Percentiles rank a stretch among this genome's conserved stretches.
phyloP scores from a whole-genome alignment of 306 rosid genomes.

The Quercus parvula region DNA sequence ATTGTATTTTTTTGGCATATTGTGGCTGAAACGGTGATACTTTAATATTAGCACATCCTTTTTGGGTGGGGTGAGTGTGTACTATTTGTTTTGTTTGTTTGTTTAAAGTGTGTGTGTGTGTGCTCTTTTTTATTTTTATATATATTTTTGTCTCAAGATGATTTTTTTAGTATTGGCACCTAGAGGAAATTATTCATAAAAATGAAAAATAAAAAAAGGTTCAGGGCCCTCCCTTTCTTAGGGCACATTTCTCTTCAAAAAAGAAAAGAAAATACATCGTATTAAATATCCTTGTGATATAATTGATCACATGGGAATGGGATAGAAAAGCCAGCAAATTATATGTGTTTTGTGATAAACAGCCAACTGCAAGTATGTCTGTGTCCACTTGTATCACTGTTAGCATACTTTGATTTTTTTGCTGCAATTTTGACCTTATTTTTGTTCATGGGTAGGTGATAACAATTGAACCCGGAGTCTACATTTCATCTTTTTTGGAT shows the following conservation, averaged over 20 bases:
- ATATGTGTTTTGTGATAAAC: not conserved
- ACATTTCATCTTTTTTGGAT: conserved; percentile 64
- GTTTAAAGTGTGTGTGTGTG: not conserved
- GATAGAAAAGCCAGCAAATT: not conserved
- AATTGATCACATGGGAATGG: not conserved
- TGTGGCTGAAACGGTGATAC: conserved; percentile 18
- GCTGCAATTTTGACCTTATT: not conserved
- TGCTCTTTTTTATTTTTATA: too few relatives aligned
- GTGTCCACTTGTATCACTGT: not conserved
- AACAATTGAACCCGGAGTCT: conserved; percentile 92
- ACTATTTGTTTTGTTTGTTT: not conserved
- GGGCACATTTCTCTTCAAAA: not conserved
- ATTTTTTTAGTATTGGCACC: not conserved
- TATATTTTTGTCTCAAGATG: not conserved
- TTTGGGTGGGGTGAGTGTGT: not conserved
- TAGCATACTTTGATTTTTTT: not conserved
- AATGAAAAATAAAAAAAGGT: not conserved
- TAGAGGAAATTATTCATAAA: not conserved
- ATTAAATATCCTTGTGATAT: not conserved
- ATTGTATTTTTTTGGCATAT: not conserved
- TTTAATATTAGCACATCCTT: not conserved
- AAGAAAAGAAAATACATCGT: not conserved
- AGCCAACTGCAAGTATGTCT: not conserved
- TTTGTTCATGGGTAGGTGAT: conserved; percentile 58
- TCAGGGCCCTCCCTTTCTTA: not conserved